Evolutionary conservation across 2,329 filamentous ascomycete species (phyloP).

Genomic region (Aspergillus floridensis): DNA sequence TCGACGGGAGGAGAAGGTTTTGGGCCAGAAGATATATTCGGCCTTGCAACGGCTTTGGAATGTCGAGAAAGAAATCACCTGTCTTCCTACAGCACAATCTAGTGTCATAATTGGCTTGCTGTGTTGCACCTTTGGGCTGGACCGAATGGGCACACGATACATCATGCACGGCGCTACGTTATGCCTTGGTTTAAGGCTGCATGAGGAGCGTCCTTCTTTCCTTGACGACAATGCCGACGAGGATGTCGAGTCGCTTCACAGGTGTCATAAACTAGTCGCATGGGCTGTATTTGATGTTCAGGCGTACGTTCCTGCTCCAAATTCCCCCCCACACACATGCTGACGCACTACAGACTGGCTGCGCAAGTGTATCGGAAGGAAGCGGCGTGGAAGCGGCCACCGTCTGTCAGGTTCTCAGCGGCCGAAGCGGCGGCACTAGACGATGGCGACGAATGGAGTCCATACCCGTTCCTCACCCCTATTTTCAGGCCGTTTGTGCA

Average conservation of each 20-base stretch:
- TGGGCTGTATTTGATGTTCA: conserved; percentile 26
- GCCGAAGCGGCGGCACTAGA: conserved; percentile 19
- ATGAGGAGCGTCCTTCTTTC: conserved; percentile 12
- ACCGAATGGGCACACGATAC: conserved; percentile 23
- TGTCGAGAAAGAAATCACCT: conserved; percentile 10
- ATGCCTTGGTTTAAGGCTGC: conserved; percentile 10
- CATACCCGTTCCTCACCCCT: conserved; percentile 17
- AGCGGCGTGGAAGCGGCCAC: conserved; percentile 17
- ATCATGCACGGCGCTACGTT: conserved; percentile 22
- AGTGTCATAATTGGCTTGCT: conserved; percentile 24
- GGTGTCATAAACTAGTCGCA: conserved; percentile 21
- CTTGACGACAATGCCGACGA: conserved; percentile 7
- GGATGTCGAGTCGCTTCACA: conserved; percentile 3
- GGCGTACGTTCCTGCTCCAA: conserved; percentile 11
- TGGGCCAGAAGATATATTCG: conserved; percentile 21
- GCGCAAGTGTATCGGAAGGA: conserved; percentile 24
- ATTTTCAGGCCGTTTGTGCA: conserved; percentile 13
- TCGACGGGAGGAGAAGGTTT: conserved; percentile 22
- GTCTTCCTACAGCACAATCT: conserved; percentile 20
- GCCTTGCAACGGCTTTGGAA: conserved; percentile 23
- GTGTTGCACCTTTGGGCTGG: conserved; percentile 25
- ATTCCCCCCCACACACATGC: neutral
- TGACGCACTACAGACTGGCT: conserved; percentile 18
- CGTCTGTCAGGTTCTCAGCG: conserved; percentile 15
- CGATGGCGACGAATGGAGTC: conserved; percentile 13